These are phyloP conservation scores for Aspergillus sp. DNA, from an alignment of 2,329 filamentous ascomycete genomes.

Conservation along the genomic window DNA sequence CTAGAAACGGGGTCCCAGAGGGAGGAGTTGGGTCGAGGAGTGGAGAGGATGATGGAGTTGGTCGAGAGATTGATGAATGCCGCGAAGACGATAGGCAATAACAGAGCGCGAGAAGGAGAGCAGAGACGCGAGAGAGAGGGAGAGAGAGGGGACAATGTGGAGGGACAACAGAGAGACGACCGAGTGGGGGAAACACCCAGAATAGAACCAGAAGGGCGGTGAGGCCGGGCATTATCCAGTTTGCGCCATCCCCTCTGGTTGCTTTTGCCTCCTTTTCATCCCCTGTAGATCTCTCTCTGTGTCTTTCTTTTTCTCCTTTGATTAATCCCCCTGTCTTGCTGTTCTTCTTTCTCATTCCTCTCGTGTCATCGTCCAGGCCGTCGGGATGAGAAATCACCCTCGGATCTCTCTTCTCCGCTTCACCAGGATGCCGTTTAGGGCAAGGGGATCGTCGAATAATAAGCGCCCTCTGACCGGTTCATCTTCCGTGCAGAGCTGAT, in stretches of 20 bases:
- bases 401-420: conserved; percentile 7
- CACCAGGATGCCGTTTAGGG: background rate
- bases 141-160: background rate
- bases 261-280: background rate
- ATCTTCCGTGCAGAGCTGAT: conserved; percentile 3
- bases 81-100: background rate
- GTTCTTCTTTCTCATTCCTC: background rate
- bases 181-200: background rate
- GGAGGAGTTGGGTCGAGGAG: background rate
- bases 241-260: background rate
- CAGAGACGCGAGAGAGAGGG: background rate
- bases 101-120: background rate
- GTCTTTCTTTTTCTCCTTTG: background rate
- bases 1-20: background rate
- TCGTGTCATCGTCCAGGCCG: background rate
- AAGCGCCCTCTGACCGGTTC: conserved; percentile 2
- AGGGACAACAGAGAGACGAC: background rate
- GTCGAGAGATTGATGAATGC: background rate
- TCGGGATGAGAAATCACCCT: background rate
- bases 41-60: background rate
- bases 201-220: background rate
- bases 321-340: background rate
- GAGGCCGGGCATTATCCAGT: background rate
- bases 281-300: background rate
- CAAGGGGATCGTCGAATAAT: conserved; percentile 8